Base-by-base conservation (phyloP, 192 early-diverging fungal species). In the Coemansia sp. region DNA sequence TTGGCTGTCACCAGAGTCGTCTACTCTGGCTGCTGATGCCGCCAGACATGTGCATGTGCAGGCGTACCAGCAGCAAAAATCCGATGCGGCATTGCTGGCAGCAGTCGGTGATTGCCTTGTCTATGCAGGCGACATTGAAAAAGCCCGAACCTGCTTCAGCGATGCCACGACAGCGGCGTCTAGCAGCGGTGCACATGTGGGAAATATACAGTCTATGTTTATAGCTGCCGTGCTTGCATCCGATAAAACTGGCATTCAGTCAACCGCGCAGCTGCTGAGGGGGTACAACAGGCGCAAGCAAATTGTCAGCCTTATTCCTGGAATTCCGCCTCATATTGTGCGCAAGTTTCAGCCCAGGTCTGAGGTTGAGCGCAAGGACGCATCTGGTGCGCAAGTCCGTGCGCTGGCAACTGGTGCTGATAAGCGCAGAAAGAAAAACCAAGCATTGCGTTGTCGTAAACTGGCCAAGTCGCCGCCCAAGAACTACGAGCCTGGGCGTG, bases 381-480 rank as follows among this genome's bases (percentile, higher is more conserved):
- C 26, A 10, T 8, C 57, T 11, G 16, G 38, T n/a, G 18, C 54
- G 59, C 39, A 45, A 37, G 23, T 4, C 10, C 26, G 35, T 10
- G 38, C 16, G 18, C n/a, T 52, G 12, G 27, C 39, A 7, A 18
- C 49, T 3, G 51, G 23, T 2, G 53, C 38, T 20, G 37, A 45
- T n/a, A 54, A 41, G 32, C 50, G 50, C 27, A 45, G 58, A 18
- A 52, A 49, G 26, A 60, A 50, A 49, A 56, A 71, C 43, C 76
- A 61, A 14, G 68, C 68, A 5, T 60, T 64, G 22, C 68, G 77
- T 49, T 58, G 51, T 39, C 77, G 77, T 51, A 71, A 47, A 29
- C 64, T 80, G 54, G 57, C 43, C 5, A 64, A 50, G n/a, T 20
- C 51, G 8, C 77, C 71, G 7, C 77, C 77, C 8, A 80, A 80